These are phyloP conservation scores for Crassisporium funariophilum DNA, from an alignment of 768 basidiomycete genomes.

Conservation along the genomic window DNA sequence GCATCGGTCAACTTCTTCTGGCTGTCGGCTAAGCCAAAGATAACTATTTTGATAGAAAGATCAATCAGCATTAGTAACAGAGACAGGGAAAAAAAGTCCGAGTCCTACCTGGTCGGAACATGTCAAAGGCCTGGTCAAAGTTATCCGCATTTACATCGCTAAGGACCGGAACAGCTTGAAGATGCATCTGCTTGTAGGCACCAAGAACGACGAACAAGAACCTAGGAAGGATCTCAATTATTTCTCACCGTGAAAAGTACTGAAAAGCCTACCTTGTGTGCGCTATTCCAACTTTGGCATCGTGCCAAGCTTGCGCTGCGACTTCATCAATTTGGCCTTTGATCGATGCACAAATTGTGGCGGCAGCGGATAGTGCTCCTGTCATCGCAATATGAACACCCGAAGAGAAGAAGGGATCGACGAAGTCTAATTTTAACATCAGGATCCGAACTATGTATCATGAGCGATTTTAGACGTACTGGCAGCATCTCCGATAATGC, in stretches of 20 bases:
- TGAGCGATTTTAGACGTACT: conserved; percentile 25
- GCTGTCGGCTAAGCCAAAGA: conserved; percentile 25
- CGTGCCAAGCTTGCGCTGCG: conserved; percentile 36
- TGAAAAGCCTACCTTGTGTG: conserved; percentile 32
- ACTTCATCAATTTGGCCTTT: conserved; percentile 30
- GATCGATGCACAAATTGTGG: conserved; percentile 39
- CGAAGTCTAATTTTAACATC: conserved; percentile 35
- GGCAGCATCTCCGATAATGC: conserved; percentile 44
- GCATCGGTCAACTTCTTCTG: conserved; percentile 22
- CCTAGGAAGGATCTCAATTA: conserved; percentile 19
- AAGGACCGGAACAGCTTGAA: conserved; percentile 40
- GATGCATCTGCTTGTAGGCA: conserved; percentile 53
- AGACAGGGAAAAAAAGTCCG: neutral
- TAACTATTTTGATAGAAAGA: conserved; percentile 17
- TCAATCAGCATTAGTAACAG: neutral
- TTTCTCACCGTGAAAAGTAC: neutral
- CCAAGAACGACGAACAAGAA: conserved; percentile 53
- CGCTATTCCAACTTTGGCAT: conserved; percentile 32
- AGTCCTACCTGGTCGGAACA: conserved; percentile 41
- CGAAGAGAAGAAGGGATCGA: conserved; percentile 49
- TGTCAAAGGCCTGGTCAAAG: conserved; percentile 51
- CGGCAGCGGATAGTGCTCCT: conserved; percentile 40
- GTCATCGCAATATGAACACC: conserved; percentile 46
- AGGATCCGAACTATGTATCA: neutral
- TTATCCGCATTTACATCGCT: conserved; percentile 46